phyloP scores from a whole-genome alignment of 345 rosid species.

The Hypericum perforatum region DNA sequence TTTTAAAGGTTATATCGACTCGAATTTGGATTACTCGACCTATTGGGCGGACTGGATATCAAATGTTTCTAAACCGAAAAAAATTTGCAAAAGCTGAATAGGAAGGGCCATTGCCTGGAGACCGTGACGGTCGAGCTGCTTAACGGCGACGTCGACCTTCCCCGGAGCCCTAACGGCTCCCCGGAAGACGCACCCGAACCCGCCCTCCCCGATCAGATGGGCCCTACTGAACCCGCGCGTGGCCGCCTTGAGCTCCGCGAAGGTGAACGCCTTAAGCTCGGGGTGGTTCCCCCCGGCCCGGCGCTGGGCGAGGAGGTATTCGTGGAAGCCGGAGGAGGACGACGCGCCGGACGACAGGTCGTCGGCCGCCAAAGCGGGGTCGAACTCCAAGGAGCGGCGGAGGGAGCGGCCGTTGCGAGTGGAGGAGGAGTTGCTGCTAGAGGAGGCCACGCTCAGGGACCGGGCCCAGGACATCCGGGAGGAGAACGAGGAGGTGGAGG shows the following conservation, averaged over 20 bases:
- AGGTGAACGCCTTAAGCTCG: constrained; percentile 66
- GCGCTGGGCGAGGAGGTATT: constrained; percentile 40
- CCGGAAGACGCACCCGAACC: constrained; percentile 83
- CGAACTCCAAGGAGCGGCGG: constrained; percentile 65
- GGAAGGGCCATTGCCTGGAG: constrained; percentile 68
- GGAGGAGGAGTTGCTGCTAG: constrained; percentile 29
- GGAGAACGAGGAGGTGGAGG: constrained; percentile 22
- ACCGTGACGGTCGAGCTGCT: constrained; percentile 89
- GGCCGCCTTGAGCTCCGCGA: constrained; percentile 67
- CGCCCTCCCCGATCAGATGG: constrained; percentile 85
- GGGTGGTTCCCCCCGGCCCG: constrained; percentile 30
- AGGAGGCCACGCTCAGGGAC: constrained; percentile 78
- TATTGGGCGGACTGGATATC: no score
- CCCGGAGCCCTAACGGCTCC: constrained; percentile 48
- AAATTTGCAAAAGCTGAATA: neutral
- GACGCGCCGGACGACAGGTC: constrained; percentile 35
- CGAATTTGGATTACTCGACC: no score
- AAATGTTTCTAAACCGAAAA: no score
- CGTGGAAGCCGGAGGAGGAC: constrained; percentile 36
- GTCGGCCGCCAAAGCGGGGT: constrained; percentile 27
- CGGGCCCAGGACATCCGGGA: constrained; percentile 84
- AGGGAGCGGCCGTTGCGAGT: no score
- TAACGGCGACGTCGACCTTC: constrained; percentile 58
- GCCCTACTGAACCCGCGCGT: constrained; percentile 70
- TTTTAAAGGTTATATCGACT: no score